A percentile compares a stretch with the other conserved stretches of the same genome.
These are phyloP conservation scores for Thalia dealbata DNA, from an alignment of 176 grass and related monocot genomes.

Conservation along the genomic window DNA sequence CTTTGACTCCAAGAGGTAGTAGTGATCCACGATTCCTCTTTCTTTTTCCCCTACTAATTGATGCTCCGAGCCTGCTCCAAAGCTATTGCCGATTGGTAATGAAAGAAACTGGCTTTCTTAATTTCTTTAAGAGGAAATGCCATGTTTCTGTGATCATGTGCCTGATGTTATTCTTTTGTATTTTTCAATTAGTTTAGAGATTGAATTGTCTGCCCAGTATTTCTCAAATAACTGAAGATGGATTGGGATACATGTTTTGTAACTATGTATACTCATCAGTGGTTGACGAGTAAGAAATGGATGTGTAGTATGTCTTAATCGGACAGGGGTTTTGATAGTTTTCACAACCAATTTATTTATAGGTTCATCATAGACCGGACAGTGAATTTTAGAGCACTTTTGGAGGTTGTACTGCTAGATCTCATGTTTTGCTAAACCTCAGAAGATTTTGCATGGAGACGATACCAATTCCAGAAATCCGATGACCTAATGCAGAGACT, in stretches of 20 bases:
- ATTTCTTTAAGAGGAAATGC: neutral
- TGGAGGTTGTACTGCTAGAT: no score
- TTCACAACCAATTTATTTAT: no score
- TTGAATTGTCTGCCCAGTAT: neutral
- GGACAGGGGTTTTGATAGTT: no score
- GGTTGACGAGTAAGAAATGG: no score
- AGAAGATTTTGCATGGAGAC: neutral
- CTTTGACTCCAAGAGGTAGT: conserved; percentile 70
- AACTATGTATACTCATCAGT: no score
- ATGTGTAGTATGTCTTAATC: no score
- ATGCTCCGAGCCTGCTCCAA: neutral
- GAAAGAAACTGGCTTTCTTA: neutral
- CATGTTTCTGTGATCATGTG: neutral
- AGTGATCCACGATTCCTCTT: neutral
- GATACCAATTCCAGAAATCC: neutral
- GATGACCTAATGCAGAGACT: neutral
- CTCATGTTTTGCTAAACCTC: no score
- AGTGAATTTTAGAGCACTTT: no score
- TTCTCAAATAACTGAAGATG: neutral
- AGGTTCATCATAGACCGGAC: no score
- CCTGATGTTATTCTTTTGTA: no score
- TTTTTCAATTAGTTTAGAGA: no score
- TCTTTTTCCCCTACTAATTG: neutral
- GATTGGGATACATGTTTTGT: neutral
- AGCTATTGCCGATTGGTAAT: neutral